Evolutionary conservation across 2,329 filamentous ascomycete species (phyloP), one percentile per base, ranked within the genome.

Genomic region (Penicillium sp.): DNA sequence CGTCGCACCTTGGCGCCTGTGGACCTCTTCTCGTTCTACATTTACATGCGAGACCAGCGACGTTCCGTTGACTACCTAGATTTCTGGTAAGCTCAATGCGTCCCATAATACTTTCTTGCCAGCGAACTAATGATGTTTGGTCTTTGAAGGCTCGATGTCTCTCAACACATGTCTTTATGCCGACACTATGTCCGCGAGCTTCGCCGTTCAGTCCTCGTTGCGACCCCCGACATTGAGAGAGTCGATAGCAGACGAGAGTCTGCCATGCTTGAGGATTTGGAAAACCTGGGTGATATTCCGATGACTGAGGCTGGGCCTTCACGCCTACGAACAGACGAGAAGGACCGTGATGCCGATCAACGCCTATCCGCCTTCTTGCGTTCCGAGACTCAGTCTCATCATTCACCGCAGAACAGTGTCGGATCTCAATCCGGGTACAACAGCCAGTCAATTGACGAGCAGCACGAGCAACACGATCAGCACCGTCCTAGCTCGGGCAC

Each of bases 31-130:
- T 96, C 91, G 1, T 98, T 98, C 76, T 98, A 98, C 74, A 98
- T 98, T 63, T 98, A 95, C 74, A 98, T 98, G 93, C 84, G 93
- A 64, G 95, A 98, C 71, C 91, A 96, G 73, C 93, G 98, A 72
- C 84, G 91, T 69, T 96, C 92, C 6, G 93, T 98, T 10, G 93
- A 98, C 66, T 98, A 98, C 65, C 77, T 98, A 37, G 93, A 98
- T 69, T 98, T 98, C 72, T 98, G 95, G 93, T 97, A 77, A 50
- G 82, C 68, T 46, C 8, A 18, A 37, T 12, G 1, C 3, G 3
- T 8, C 18, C 1, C 4, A 20, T 18, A 33, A 3, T 33, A 18
- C 3, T n/a, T 28, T 27, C 7, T 6, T n/a, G n/a, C 2, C 38
- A 44, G 27, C 3, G 6, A 7, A 4, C 13, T 15, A 28, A 35